These are phyloP conservation scores for Pseudopediastrum boryanum DNA, from an alignment of 139 green algal genomes.

Conservation along the genomic window DNA sequence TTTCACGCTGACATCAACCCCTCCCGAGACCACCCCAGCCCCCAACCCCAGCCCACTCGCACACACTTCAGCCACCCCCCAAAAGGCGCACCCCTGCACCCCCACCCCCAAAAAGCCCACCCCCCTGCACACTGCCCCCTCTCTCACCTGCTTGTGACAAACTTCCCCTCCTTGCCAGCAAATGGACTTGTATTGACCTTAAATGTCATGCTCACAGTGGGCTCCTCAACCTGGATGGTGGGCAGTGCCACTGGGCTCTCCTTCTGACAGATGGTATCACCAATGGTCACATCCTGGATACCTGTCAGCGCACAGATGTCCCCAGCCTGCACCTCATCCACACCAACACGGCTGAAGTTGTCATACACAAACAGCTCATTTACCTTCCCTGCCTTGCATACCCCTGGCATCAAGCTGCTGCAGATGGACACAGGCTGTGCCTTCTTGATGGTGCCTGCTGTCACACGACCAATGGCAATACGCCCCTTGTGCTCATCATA, in stretches of 20 bases:
- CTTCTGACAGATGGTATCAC: constrained; percentile 89
- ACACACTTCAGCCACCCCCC: too few species aligned
- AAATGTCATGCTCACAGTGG: constrained; percentile 98
- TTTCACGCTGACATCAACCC: too few species aligned
- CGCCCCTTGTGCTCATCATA: constrained; percentile 96
- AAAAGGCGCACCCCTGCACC: not conserved
- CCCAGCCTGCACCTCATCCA: constrained; percentile 82
- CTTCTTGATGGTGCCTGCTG: constrained; percentile 75
- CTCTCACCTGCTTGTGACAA: constrained; percentile 89
- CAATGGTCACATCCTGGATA: constrained; percentile 84
- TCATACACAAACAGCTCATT: constrained; percentile 97
- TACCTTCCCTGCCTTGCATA: constrained; percentile 72
- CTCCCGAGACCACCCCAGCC: too few species aligned
- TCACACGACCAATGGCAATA: constrained; percentile 91
- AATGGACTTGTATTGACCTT: constrained; percentile 96
- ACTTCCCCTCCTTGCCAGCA: constrained; percentile 95
- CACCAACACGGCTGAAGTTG: constrained; percentile 81
- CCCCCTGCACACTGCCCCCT: constrained; percentile 40
- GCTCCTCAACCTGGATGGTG: constrained; percentile 97
- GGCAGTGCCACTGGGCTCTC: constrained; percentile 75
- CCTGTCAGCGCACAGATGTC: constrained; percentile 93
- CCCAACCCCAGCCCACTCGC: too few species aligned
- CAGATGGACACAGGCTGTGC: constrained; percentile 56
- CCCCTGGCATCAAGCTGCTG: constrained; percentile 40
- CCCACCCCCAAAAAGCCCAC: not conserved